These are phyloP conservation scores for Sarocladium strictum DNA, from an alignment of 2,329 filamentous ascomycete species.

Conservation along the genomic window DNA sequence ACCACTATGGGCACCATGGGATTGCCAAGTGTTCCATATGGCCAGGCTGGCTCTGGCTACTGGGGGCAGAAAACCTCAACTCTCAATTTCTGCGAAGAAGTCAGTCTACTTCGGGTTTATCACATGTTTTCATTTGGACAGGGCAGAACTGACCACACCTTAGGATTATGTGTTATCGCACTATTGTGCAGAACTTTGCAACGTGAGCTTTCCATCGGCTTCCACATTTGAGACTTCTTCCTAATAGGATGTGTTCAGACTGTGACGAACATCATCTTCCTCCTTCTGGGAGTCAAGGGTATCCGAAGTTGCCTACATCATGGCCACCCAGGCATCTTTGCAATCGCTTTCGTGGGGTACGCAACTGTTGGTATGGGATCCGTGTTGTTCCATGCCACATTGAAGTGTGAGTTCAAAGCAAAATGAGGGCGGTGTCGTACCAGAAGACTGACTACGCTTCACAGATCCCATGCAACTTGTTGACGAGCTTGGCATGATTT, in stretches of 20 bases:
- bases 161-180: constrained; percentile 63
- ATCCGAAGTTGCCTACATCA: constrained; percentile 66
- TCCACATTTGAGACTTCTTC: constrained; percentile 6
- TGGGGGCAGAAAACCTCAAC: constrained; percentile 69
- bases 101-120: constrained; percentile 24
- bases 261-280: constrained; percentile 75
- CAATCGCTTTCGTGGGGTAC: constrained; percentile 54
- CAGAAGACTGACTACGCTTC: background rate
- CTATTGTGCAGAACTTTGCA: constrained; percentile 73
- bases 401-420: constrained; percentile 41
- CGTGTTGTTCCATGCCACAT: constrained; percentile 49
- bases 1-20: background rate
- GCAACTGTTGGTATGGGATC: constrained; percentile 49
- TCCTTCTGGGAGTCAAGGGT: constrained; percentile 71
- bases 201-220: constrained; percentile 28
- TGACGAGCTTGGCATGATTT: constrained; percentile 56
- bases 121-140: background rate
- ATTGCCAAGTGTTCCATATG: constrained; percentile 1
- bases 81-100: constrained; percentile 77
- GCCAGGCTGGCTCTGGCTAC: constrained; percentile 35
- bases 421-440: background rate
- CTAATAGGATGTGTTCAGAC: constrained; percentile 41
- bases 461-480: constrained; percentile 55
- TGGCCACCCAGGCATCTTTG: constrained; percentile 69
- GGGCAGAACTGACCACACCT: background rate